Conservation (phyloP, 176 grass and related monocot genomes). For the Avena insularis region DNA sequence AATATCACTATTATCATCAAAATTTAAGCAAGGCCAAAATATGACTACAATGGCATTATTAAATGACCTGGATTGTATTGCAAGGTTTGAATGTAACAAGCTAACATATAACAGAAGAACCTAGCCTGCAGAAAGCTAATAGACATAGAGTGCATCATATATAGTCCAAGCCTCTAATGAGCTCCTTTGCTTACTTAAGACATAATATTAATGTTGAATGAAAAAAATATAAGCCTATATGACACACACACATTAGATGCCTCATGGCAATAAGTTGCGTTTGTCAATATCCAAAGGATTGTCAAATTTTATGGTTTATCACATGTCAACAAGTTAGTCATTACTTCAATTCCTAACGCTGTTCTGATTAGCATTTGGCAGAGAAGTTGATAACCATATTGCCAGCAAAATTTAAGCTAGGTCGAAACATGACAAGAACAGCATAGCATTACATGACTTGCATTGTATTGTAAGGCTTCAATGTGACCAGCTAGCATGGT, state of each 20-base stretch:
- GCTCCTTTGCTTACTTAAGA: neutral
- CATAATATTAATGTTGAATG: no score
- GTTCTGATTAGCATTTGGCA: neutral
- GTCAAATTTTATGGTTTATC: slow-evolving; percentile 20
- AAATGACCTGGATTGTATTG: neutral
- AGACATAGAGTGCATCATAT: neutral
- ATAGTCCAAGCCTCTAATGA: neutral
- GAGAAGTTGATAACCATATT: neutral
- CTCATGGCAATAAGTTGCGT: slow-evolving; percentile 2
- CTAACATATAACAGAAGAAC: slow-evolving; percentile 20
- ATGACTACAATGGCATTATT: slow-evolving; percentile 4
- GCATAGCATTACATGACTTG: neutral
- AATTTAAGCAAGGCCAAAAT: slow-evolving; percentile 5
- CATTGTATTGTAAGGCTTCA: slow-evolving; percentile 5
- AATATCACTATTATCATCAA: neutral
- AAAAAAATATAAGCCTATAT: no score
- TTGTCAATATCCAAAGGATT: neutral
- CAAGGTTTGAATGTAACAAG: neutral
- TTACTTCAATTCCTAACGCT: neutral
- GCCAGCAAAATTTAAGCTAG: neutral
- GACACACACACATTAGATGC: neutral
- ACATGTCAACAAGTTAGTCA: neutral
- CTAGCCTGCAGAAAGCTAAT: neutral
- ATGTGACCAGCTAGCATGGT: neutral
- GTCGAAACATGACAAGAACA: neutral